Evolutionary conservation across 2,329 filamentous ascomycete genomes (phyloP), one percentile per base, ranked within the genome.

Genomic region (Colletotrichum noveboracense): DNA sequence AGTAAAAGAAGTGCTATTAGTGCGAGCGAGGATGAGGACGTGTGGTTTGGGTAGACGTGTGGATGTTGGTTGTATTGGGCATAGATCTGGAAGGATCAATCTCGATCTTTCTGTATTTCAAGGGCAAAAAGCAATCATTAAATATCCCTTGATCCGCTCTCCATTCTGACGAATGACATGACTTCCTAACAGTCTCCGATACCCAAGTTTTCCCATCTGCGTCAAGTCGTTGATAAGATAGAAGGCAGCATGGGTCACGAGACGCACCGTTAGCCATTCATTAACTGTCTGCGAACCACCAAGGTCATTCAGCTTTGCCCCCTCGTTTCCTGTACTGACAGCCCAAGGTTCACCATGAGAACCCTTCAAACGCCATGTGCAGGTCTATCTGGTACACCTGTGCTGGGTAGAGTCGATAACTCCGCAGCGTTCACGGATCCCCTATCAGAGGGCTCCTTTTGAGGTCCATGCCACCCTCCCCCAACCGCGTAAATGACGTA

Each of bases 141-240:
- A 21, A 52, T 48, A 48, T 8, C 4, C 16, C 16, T 18, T 6
- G 3, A 18, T 16, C 5, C 36, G 16, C 43, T 52, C n/a, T 13
- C 12, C 43, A 52, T 13, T 24, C 43, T 0, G 43, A 52, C n/a
- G 12, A 21, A 0, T 2, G n/a, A 52, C n/a, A 52, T 52, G n/a
- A 21, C 0, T 52, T 52, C 2, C n/a, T 52, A 24, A 21, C 0
- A 0, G 0, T 48, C 43, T 48, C n/a, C 0, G 43, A 21, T 52
- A 52, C 4, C 12, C 6, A 52, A 24, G 0, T 6, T 52, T 21
- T 52, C 43, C n/a, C 43, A 7, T 48, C 4, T 52, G 43, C n/a
- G 3, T 13, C 43, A 48, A n/a, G n/a, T 21, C 9, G 0, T 52
- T 52, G 43, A 13, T 13, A 21, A 13, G 10, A n/a, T 21, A 21